phyloP scores from a whole-genome alignment of 768 basidiomycete genomes.

The Chiua virens region DNA sequence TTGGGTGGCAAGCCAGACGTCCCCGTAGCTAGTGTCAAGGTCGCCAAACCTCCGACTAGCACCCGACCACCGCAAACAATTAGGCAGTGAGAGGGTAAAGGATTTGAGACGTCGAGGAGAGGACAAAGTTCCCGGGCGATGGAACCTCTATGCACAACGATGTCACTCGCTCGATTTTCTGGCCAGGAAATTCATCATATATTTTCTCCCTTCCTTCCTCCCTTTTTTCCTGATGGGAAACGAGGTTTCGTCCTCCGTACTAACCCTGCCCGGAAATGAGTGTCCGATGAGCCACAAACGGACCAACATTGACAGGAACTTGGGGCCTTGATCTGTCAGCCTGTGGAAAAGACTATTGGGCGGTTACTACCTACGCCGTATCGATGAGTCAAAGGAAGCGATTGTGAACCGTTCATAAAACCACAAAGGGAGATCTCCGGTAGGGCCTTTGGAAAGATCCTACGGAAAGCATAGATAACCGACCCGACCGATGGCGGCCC shows the following conservation, averaged over 20 bases:
- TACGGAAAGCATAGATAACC: background rate
- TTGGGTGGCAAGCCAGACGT: slow-evolving; percentile 8
- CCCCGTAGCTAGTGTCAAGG: slow-evolving; percentile 1
- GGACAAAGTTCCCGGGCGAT: background rate
- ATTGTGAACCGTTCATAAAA: background rate
- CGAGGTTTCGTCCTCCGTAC: background rate
- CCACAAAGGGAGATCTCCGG: slow-evolving; percentile 5
- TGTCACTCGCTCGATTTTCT: background rate
- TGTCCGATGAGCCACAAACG: too few species aligned
- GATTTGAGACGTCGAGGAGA: background rate
- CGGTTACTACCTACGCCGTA: background rate
- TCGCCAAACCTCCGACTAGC: background rate
- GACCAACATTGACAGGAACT: background rate
- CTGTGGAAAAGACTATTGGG: background rate
- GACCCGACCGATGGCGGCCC: too few species aligned
- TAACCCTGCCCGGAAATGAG: background rate
- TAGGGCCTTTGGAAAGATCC: too few species aligned
- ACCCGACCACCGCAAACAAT: slow-evolving; percentile 5
- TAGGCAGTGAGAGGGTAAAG: background rate
- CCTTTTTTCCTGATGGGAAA: background rate
- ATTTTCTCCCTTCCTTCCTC: background rate
- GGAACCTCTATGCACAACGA: background rate
- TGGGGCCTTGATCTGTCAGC: background rate
- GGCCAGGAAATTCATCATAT: background rate
- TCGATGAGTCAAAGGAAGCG: background rate